These are phyloP conservation scores for Aphanomyces stellatus DNA, from an alignment of 352 stramenopile species.

Conservation along the genomic window DNA sequence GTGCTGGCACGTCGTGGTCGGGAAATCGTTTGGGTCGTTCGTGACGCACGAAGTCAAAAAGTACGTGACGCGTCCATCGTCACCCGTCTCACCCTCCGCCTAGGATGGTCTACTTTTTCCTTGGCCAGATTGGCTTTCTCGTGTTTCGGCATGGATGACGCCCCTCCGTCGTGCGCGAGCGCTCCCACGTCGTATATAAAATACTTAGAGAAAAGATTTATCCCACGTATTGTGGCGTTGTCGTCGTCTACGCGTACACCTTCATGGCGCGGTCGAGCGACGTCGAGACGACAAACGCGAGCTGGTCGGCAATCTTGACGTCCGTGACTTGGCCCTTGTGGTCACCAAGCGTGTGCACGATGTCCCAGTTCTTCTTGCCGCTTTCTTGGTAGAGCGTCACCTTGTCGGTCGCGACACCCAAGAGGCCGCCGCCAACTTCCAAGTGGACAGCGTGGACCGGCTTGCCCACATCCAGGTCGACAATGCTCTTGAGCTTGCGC, in stretches of 20 bases:
- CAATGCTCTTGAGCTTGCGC: slow-evolving; percentile 79
- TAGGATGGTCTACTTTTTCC: slow-evolving; percentile 77
- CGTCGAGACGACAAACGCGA: slow-evolving; percentile 50
- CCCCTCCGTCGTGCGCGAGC: no score
- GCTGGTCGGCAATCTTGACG: slow-evolving; percentile 45
- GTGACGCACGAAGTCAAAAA: slow-evolving; percentile 80
- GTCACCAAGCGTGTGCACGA: slow-evolving; percentile 49
- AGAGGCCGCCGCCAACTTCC: slow-evolving; percentile 45
- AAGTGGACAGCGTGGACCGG: slow-evolving; percentile 47
- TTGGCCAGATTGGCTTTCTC: slow-evolving; percentile 70
- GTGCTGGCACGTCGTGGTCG: slow-evolving; percentile 75
- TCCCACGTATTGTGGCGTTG: no score
- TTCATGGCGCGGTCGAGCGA: slow-evolving; percentile 75
- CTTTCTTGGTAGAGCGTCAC: slow-evolving; percentile 52
- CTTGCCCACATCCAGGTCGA: slow-evolving; percentile 41
- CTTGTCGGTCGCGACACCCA: slow-evolving; percentile 40
- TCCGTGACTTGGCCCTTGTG: slow-evolving; percentile 61
- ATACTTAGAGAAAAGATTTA: no score
- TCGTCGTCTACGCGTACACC: slow-evolving; percentile 43
- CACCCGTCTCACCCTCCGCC: background rate
- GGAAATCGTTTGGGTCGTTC: slow-evolving; percentile 79
- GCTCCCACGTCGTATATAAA: no score
- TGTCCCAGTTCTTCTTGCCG: slow-evolving; percentile 50
- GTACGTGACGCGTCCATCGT: slow-evolving; percentile 26
- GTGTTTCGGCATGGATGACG: slow-evolving; percentile 57